Conservation (phyloP, 305 asterid genomes). For the Fraxinus dipetala region DNA sequence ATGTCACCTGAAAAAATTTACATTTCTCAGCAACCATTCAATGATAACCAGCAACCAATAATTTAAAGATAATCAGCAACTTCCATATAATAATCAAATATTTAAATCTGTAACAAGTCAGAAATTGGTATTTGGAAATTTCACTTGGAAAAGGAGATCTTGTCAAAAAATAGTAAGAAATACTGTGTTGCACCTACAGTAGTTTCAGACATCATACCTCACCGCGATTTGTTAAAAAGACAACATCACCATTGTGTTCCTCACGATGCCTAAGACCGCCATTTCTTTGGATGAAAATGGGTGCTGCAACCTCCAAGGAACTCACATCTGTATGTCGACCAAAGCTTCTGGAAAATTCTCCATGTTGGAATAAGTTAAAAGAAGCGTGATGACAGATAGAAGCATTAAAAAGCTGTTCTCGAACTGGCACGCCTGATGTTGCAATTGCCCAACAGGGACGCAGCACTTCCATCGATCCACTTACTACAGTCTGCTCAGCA, state of each 20-base stretch:
- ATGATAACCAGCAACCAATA: background rate
- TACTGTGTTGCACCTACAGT: background rate
- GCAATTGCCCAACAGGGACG: constrained; percentile 99
- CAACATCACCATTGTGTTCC: constrained; percentile 89
- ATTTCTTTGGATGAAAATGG: constrained; percentile 73
- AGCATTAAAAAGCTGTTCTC: constrained; percentile 96
- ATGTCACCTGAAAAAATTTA: constrained; percentile 62
- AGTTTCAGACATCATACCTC: constrained; percentile 54
- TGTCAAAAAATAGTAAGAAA: background rate
- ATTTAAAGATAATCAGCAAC: background rate
- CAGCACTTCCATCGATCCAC: constrained; percentile 91
- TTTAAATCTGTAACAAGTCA: background rate
- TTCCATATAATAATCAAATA: background rate
- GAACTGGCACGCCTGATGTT: constrained; percentile 92
- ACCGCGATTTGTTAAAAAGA: constrained; percentile 92
- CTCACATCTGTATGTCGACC: constrained; percentile 54
- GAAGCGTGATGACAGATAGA: constrained; percentile 92
- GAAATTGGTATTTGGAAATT: background rate
- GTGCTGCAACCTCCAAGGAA: constrained; percentile 90
- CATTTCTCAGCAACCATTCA: constrained; percentile 11
- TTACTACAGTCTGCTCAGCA: constrained; percentile 84
- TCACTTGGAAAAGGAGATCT: background rate
- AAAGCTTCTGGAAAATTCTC: constrained; percentile 71
- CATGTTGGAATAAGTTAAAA: constrained; percentile 77
- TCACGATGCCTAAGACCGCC: constrained; percentile 87